Evolutionary conservation across 257 asterid genomes (phyloP).

Genomic region (Ligustrum vulgare): DNA sequence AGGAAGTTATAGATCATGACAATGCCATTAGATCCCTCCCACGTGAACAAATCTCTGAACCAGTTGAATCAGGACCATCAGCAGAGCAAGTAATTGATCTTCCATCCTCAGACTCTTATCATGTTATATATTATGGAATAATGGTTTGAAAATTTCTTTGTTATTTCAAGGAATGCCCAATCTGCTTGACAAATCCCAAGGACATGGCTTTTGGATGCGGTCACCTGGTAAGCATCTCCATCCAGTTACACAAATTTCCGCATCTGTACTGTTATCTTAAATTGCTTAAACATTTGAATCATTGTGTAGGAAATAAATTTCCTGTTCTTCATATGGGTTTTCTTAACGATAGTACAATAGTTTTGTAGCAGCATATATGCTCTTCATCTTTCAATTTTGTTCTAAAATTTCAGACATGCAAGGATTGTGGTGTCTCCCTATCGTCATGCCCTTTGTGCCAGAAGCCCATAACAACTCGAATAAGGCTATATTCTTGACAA

Average conservation of each 20-base stretch:
- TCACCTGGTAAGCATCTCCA: constrained; percentile 63
- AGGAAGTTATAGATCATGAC: constrained; percentile 58
- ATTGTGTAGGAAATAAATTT: too few species aligned
- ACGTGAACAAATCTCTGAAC: constrained; percentile 35
- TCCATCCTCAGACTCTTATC: constrained; percentile 11
- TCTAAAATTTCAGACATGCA: constrained; percentile 63
- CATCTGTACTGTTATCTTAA: background rate
- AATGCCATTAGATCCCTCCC: constrained; percentile 42
- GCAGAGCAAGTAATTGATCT: constrained; percentile 52
- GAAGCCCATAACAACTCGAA: constrained; percentile 70
- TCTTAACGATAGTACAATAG: too few species aligned
- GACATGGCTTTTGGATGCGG: constrained; percentile 98
- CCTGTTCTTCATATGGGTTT: background rate
- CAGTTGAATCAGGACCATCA: constrained; percentile 46
- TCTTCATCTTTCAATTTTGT: background rate
- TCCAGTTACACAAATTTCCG: background rate
- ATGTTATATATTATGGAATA: background rate
- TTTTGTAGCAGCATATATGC: background rate
- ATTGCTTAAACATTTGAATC: background rate
- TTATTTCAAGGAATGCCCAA: constrained; percentile 66
- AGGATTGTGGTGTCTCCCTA: constrained; percentile 70
- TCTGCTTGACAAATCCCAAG: constrained; percentile 85
- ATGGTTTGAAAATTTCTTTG: background rate
- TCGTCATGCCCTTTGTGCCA: constrained; percentile 78
- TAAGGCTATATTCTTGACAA: constrained; percentile 56